These are phyloP conservation scores for Penstemon davidsonii DNA, from an alignment of 257 asterid genomes.

Conservation along the genomic window DNA sequence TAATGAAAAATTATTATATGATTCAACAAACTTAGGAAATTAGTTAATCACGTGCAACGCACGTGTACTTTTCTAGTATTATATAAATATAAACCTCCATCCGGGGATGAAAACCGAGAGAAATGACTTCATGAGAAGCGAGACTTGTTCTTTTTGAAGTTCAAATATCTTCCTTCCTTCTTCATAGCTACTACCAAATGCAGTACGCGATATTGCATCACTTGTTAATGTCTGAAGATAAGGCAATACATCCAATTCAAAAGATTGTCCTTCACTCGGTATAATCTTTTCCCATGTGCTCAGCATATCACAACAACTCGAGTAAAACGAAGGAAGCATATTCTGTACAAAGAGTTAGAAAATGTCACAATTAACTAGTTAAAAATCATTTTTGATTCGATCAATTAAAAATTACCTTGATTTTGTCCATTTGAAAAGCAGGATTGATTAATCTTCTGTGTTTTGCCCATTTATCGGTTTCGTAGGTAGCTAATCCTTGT, in stretches of 20 bases:
- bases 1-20: no score
- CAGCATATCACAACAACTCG: slow-evolving; percentile 56
- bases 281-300: slow-evolving; percentile 53
- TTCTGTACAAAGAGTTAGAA: slow-evolving; percentile 24
- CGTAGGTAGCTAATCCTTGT: slow-evolving; percentile 41
- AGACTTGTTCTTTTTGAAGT: slow-evolving; percentile 50
- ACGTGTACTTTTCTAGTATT: no score
- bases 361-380: not conserved
- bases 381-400: not conserved
- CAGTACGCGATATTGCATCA: slow-evolving; percentile 63
- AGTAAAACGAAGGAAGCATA: slow-evolving; percentile 52
- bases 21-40: no score
- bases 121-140: slow-evolving; percentile 23
- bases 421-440: slow-evolving; percentile 51
- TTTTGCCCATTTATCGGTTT: slow-evolving; percentile 60
- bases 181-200: slow-evolving; percentile 62
- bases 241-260: slow-evolving; percentile 64
- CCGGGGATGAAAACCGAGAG: slow-evolving; percentile 43
- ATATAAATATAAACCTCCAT: slow-evolving; percentile 29
- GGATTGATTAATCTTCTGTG: slow-evolving; percentile 55
- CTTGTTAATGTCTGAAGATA: slow-evolving; percentile 50
- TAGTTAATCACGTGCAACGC: no score
- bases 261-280: slow-evolving; percentile 23
- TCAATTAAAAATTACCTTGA: slow-evolving; percentile 38
- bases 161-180: slow-evolving; percentile 60